phyloP scores from a whole-genome alignment of 352 stramenopile genomes.

The Phytopythium aichiense region DNA sequence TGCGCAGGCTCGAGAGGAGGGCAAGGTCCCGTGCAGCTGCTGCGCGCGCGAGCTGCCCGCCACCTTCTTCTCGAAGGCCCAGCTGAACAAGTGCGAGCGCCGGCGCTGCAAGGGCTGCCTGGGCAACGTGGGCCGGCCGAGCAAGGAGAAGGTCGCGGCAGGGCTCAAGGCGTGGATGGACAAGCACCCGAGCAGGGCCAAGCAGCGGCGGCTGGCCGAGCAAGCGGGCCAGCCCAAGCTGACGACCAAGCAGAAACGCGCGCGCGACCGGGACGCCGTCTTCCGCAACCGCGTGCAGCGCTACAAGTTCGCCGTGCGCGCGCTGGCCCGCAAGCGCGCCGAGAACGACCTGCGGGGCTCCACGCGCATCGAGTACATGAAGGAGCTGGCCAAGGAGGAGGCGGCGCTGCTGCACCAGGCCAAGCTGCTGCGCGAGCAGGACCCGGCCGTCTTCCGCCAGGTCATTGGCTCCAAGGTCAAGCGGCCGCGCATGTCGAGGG shows the following conservation, averaged over 20 bases:
- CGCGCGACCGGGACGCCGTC: not conserved
- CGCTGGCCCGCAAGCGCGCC: conserved; percentile 17
- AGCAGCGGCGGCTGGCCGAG: not conserved
- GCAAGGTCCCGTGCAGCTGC: not conserved
- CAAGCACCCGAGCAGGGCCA: not conserved
- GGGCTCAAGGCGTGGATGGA: not conserved
- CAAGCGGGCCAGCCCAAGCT: conserved; percentile 7
- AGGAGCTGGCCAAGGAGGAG: conserved; percentile 24
- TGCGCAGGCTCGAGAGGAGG: not conserved
- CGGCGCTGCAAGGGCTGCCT: conserved; percentile 4
- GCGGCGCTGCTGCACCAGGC: conserved; percentile 13
- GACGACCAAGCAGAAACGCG: not conserved
- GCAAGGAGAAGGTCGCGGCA: not conserved
- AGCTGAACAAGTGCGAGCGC: not conserved
- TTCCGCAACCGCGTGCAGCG: conserved; percentile 22
- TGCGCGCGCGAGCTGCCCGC: not conserved
- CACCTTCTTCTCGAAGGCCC: not conserved
- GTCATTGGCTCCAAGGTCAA: conserved; percentile 23
- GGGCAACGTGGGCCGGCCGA: conserved; percentile 1
- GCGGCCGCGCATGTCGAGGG: conserved; percentile 6
- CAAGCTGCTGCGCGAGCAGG: conserved; percentile 14
- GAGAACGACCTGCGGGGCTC: conserved; percentile 17
- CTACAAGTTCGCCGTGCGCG: conserved; percentile 15
- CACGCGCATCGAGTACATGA: conserved; percentile 23
- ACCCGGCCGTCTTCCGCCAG: conserved; percentile 8